Base-by-base conservation (phyloP, 2,329 filamentous ascomycete species). In the Neonectria hederae region DNA sequence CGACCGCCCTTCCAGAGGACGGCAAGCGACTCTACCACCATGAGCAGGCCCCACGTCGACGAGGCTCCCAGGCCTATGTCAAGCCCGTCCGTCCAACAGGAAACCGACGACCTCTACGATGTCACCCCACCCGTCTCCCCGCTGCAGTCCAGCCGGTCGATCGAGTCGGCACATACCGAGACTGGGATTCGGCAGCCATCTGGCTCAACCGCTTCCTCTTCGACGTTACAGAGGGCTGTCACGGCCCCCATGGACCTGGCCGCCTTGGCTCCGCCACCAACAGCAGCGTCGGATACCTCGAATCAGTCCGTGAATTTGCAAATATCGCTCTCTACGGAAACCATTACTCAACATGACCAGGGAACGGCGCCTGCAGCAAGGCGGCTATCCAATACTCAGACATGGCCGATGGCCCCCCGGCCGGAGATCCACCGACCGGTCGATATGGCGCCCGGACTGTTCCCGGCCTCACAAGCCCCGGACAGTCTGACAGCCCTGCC, bases 51-150 rank as follows among this genome's bases (percentile, higher is more conserved):
- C 28, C 69, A 62, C n/a, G 60, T 70, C 14, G 68, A 74, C 7
- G 75, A 77, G 24, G 32, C 66, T 10, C 55, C 68, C 5, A 69
- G 76, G 6, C 77, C 77, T 7, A 66, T 70, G 46, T 79, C 78
- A n/a, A 80, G 74, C 48, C 76, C 75, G 3, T 73, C 73, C 2
- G 53, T 63, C 13, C 67, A 70, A 24, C 60, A 65, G 35, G 76
- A 77, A 11, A 74, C 70, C 10, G 80, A 82, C 4, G 77, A 84
- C 26, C 72, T 85, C 4, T 85, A 85, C 69, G 80, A 83, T 62
- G 82, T 81, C 5, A 83, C 83, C 2, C 83, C 83, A 0, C 83
- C 81, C 2, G 77, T 73, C 11, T 83, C 82, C 0, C 83, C 83
- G 1, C 68, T 52, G 22, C 65, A 67, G 32, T 48, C 57, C 14